Evolutionary conservation across 805 yeast genomes (phyloP), one percentile per base, ranked within the genome.

Genomic region (Debaryomyces hansenii): DNA sequence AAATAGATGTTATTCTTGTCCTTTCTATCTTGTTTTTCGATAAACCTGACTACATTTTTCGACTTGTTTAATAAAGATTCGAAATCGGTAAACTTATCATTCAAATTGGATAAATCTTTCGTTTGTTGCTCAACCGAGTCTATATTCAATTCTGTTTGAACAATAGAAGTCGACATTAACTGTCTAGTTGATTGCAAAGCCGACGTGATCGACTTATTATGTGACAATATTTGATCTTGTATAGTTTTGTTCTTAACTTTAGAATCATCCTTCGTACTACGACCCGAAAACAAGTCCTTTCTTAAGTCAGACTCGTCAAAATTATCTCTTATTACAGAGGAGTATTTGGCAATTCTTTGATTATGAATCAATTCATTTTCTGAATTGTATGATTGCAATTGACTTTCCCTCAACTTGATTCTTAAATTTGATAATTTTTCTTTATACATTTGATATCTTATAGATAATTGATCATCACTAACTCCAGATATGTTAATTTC

Each of bases 141-240:
- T 5, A 78, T 60, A 50, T 78, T 78, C 46, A 77, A 62, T 47
- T 79, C 84, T 10, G 79, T 74, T 46, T 80, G 80, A 50, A 80
- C 53, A 1, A 79, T 65, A 0, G 82, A 70, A 20, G 80, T 68
- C 37, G 77, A 70, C 65, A 80, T 63, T 49, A 80, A 57, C 38
- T 75, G 75, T 46, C 76, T 68, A 0, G 83, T 72, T 5, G 70
- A 65, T 54, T 78, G 80, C 27, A 79, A 62, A 18, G 77, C 67
- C 20, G 67, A 57, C 1, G 83, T 77, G 38, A 80, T 74, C 44
- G 67, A 63, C 33, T 70, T 65, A 57, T 80, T 80, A 38, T 76
- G 78, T 27, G 66, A 63, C 20, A 77, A 58, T 5, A 80, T 58
- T 51, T 73, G 73, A 18, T 76, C 73, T 31, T 75, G 72, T 4